Base-by-base conservation (phyloP, 305 asterid genomes). In the Andrographis paniculata region DNA sequence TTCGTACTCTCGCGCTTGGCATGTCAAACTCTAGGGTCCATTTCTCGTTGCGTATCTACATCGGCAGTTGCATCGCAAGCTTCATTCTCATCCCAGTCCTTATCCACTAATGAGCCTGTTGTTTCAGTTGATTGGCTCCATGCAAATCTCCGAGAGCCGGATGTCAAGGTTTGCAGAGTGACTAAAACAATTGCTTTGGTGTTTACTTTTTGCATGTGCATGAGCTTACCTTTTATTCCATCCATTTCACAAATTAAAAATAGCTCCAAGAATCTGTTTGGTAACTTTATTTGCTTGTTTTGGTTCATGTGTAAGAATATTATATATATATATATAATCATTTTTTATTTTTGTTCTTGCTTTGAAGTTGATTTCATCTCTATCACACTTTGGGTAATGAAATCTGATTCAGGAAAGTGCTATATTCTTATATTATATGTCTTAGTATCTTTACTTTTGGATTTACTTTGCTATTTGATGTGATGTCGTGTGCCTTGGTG, bases 41-140 rank as follows among this genome's bases (percentile, higher is more conserved):
- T 70, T 52, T 44, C 61, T 17, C 53, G 67, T 56, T 59, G 67
- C 72, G 65, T 77, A 73, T 70, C 71, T 66, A 78, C 96, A 27
- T 53, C 93, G 18, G 72, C 72, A 15, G 76, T 69, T 50, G 63
- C 76, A 27, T 76, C 85, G 4, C 80, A 68, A 59, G 62, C 73
- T 64, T 71, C 84, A 30, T 81, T 58, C 69, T 73, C 92, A 31
- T 51, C 62, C 65, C 64, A 58, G 12, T 60, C 94, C 59, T 41
- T 76, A 56, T 57, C 78, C n/a, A 48, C 69, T 16, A 66, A 52
- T 18, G 89, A 86, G 51, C 82, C 96, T 59, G 94, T 83, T 59
- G 96, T 83, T 58, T 86, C 96, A 10, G 98, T 73, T 56, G 95
- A 83, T 28, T 91, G 95, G 96, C 95, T 91, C 52, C 94, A 83